These are phyloP conservation scores for Centella asiatica DNA, from an alignment of 129 eudicot genomes.

Conservation along the genomic window DNA sequence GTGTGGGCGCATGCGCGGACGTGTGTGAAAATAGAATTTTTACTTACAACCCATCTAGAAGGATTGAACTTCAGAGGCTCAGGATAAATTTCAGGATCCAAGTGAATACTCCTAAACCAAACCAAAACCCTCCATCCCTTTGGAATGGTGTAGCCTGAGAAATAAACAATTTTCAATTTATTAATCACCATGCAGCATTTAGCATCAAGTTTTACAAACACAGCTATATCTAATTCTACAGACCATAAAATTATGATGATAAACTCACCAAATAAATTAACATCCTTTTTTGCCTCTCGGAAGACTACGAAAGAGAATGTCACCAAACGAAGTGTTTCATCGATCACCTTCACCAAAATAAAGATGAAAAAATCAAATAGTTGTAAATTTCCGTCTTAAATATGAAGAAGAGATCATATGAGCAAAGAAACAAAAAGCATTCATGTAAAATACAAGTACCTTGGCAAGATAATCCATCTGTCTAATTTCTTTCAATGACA, in stretches of 20 bases:
- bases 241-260: no score
- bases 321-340: slow-evolving; percentile 83
- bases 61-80: slow-evolving; percentile 67
- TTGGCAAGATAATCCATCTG: slow-evolving; percentile 81
- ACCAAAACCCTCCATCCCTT: slow-evolving; percentile 84
- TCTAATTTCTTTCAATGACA: slow-evolving; percentile 61
- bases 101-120: slow-evolving; percentile 73
- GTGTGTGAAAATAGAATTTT: not conserved
- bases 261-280: slow-evolving; percentile 44
- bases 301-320: slow-evolving; percentile 74
- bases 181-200: not conserved
- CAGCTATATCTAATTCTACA: no score
- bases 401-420: no score
- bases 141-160: slow-evolving; percentile 67
- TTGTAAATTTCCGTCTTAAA: no score
- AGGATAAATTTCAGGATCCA: slow-evolving; percentile 43
- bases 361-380: no score
- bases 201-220: no score
- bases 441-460: slow-evolving; percentile 15
- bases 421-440: not conserved
- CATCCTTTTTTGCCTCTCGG: slow-evolving; percentile 71
- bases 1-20: not conserved
- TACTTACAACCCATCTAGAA: slow-evolving; percentile 84
- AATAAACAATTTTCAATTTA: not conserved
- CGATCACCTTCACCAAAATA: slow-evolving; percentile 57